Evolutionary conservation across 371 early-diverging fungal species (phyloP).

Genomic region (Haplosporangium sp.): DNA sequence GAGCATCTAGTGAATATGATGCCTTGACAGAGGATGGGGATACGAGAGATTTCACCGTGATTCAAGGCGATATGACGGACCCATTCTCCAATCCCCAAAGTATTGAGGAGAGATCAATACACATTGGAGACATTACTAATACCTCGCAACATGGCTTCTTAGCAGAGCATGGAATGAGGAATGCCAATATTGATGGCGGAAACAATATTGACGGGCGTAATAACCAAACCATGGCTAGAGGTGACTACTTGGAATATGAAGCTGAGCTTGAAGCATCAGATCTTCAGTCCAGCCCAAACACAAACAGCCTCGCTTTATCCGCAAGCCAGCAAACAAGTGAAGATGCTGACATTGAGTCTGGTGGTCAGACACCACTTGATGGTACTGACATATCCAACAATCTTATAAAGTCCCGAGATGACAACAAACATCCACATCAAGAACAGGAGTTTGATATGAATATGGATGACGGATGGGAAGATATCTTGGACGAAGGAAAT

Average conservation of each 20-base stretch:
- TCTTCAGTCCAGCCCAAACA: neutral
- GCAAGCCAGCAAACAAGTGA: conserved; percentile 3
- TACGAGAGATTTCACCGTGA: conserved; percentile 14
- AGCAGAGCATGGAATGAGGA: neutral
- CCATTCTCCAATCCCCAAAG: conserved; percentile 9
- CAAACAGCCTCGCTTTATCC: conserved; percentile 1
- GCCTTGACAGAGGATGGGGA: conserved; percentile 21
- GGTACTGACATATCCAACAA: neutral
- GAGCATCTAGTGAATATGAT: neutral
- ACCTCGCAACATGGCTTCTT: conserved; percentile 17
- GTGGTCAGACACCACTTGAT: neutral
- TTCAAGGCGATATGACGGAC: conserved; percentile 19
- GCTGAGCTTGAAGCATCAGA: neutral
- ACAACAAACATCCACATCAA: neutral
- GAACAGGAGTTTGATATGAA: conserved; percentile 10
- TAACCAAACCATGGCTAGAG: neutral
- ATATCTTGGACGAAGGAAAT: conserved; percentile 28
- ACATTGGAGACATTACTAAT: conserved; percentile 29
- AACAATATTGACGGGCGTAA: neutral
- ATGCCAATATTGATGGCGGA: neutral
- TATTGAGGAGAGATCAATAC: conserved; percentile 3
- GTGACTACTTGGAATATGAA: neutral
- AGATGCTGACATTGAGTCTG: neutral
- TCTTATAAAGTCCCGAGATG: neutral
- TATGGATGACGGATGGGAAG: conserved; percentile 50